Percentiles rank a stretch among this genome's conserved stretches.
Conservation (phyloP, 805 yeast genomes). For the Yarrowia divulgata region DNA sequence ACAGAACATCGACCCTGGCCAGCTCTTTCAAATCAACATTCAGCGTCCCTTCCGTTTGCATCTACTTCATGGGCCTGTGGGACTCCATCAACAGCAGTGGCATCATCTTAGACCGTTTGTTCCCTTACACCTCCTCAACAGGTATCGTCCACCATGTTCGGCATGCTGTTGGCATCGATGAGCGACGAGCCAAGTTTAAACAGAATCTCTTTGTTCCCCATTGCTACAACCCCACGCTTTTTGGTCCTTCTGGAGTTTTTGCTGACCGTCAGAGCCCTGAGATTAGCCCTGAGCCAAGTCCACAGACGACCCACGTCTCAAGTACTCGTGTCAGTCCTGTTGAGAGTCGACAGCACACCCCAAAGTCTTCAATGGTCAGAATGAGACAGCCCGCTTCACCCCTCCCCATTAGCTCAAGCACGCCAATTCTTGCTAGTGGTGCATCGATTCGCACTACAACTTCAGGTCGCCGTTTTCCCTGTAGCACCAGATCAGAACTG, state of each 20-base stretch:
- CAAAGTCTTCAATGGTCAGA: neutral
- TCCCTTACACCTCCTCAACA: slow-evolving; percentile 64
- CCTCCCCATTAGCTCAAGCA: neutral
- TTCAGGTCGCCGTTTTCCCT: slow-evolving; percentile 2
- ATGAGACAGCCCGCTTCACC: neutral
- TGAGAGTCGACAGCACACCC: neutral
- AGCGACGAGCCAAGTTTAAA: slow-evolving; percentile 67
- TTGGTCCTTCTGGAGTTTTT: slow-evolving; percentile 13
- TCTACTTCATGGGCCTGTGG: slow-evolving; percentile 69
- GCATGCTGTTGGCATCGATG: slow-evolving; percentile 72
- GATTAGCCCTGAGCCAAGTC: neutral
- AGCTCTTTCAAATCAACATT: slow-evolving; percentile 61
- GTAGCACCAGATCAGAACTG: neutral
- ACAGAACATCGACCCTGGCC: slow-evolving; percentile 5
- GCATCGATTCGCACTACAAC: neutral
- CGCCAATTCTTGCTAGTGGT: slow-evolving; percentile 3
- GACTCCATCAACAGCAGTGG: slow-evolving; percentile 75
- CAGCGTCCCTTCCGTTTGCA: slow-evolving; percentile 54
- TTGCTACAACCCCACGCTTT: slow-evolving; percentile 25
- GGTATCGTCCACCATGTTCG: slow-evolving; percentile 65
- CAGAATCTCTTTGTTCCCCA: slow-evolving; percentile 38
- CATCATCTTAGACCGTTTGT: slow-evolving; percentile 60
- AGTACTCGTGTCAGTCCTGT: neutral
- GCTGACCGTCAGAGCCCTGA: slow-evolving; percentile 11
- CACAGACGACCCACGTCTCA: neutral